Base-by-base conservation (phyloP, 768 basidiomycete species). In the Leccinum aurantiacum region DNA sequence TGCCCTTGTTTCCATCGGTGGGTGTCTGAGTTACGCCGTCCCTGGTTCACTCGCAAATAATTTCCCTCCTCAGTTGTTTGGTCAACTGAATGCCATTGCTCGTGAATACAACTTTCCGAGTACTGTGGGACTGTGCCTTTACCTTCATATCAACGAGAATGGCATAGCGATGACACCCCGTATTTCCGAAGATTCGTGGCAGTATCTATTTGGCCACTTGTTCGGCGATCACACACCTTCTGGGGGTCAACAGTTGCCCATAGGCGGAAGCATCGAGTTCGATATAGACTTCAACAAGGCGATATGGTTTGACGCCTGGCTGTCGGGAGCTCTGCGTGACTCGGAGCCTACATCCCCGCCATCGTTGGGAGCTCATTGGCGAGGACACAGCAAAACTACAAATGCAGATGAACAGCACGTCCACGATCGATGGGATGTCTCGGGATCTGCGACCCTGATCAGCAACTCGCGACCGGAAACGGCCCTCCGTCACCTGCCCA, bases 101-200 rank as follows among this genome's bases (percentile, higher is more conserved):
- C 83, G 85, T 53, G 91, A 93, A 71, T 93, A 87, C 75, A 88
- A 84, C 67, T 89, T 93, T 64, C 91, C 91, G 0, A 90, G 87
- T 69, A 87, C 81, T 22, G 70, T 82, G 9, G 91, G 91, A 24
- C 68, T 93, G n/a, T 89, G 87, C 69, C 80, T 93, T n/a, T 93
- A 91, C 69, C 78, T 90, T 56, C 87, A 86, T 58, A 79, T 85
- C 59, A 77, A 77, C 19, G 85, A 89, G 54, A 77, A 76, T 48
- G 85, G 86, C 19, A 61, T 80, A 31, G 76, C 78, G 4, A 78
- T 82, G 70, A 83, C 84, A 14, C 90, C 91, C 25, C 84, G 91
- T 19, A 83, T 93, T 55, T 86, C 89, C 7, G 90, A 92, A 57
- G 90, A 90, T 57, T 81, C 82, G 9, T 94, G 92, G 92, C 80